phyloP scores from a whole-genome alignment of 345 rosid species.

The Ceriops zippeliana region DNA sequence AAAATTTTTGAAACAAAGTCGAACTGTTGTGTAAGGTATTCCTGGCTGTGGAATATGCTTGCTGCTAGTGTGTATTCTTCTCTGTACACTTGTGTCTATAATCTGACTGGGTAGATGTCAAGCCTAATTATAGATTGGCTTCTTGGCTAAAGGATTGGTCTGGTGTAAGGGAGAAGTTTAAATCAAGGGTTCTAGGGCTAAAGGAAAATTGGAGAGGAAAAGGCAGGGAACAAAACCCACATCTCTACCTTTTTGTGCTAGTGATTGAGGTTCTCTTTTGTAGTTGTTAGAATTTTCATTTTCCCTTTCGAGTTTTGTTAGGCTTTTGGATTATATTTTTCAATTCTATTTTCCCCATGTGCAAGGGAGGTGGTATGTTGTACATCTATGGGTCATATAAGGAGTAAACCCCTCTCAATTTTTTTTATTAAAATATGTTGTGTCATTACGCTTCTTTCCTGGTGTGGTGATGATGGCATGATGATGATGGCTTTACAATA shows the following conservation, averaged over 20 bases:
- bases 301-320: neutral
- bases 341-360: no score
- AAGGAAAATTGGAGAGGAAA: neutral
- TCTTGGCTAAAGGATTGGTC: conserved; percentile 12
- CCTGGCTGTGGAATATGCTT: conserved; percentile 18
- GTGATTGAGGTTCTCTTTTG: conserved; percentile 11
- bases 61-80: conserved; percentile 21
- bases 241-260: conserved; percentile 11
- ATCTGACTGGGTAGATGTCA: conserved; percentile 29
- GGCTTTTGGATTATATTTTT: no score
- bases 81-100: conserved; percentile 30
- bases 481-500: neutral
- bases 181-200: conserved; percentile 2
- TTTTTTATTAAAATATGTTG: conserved; percentile 8
- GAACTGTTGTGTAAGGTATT: conserved; percentile 16
- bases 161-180: conserved; percentile 5
- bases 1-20: conserved; percentile 25
- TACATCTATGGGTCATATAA: conserved; percentile 26
- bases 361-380: neutral
- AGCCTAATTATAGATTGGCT: conserved; percentile 32
- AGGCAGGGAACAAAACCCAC: neutral
- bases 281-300: conserved; percentile 12
- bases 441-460: neutral
- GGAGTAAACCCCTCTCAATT: conserved; percentile 16
- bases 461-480: neutral